Percentiles rank a stretch among this genome's conserved stretches.
Conservation (phyloP, 345 rosid species). For the Pugionium dolabratum region DNA sequence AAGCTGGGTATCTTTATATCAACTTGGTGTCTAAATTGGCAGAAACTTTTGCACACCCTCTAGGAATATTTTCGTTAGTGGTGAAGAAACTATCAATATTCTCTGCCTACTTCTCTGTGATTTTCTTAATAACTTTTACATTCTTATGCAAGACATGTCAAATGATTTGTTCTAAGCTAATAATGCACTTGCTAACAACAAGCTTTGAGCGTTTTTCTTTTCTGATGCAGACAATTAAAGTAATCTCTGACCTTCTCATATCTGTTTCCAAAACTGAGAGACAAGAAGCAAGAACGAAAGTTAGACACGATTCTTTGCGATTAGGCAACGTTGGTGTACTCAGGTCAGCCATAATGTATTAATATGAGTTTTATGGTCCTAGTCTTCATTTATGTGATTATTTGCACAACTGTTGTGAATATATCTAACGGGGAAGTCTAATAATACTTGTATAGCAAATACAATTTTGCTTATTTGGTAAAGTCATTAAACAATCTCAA, state of each 20-base stretch:
- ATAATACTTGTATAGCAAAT: conserved; percentile 2
- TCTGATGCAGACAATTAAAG: conserved; percentile 77
- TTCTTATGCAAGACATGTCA: conserved; percentile 12
- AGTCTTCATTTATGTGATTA: conserved; percentile 1
- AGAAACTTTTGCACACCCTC: conserved; percentile 17
- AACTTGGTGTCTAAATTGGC: conserved; percentile 18
- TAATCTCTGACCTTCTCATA: conserved; percentile 89
- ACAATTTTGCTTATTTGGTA: background rate
- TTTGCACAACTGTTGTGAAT: conserved; percentile 8
- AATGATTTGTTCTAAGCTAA: conserved; percentile 3
- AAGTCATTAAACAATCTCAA: background rate
- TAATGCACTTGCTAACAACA: background rate
- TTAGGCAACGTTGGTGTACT: conserved; percentile 96
- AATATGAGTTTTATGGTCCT: conserved; percentile 18
- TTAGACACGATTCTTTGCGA: conserved; percentile 93
- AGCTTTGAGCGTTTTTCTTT: conserved; percentile 20
- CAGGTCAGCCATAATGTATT: conserved; percentile 54
- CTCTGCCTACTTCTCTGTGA: background rate
- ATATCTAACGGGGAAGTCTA: background rate
- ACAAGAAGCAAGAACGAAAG: conserved; percentile 96
- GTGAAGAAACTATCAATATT: conserved; percentile 18
- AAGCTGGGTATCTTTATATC: conserved; percentile 17
- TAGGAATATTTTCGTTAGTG: background rate
- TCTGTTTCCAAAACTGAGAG: conserved; percentile 96
- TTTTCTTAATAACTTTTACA: conserved; percentile 4